These are phyloP conservation scores for Dentipellis sp. DNA, from an alignment of 768 basidiomycete genomes.

Conservation along the genomic window DNA sequence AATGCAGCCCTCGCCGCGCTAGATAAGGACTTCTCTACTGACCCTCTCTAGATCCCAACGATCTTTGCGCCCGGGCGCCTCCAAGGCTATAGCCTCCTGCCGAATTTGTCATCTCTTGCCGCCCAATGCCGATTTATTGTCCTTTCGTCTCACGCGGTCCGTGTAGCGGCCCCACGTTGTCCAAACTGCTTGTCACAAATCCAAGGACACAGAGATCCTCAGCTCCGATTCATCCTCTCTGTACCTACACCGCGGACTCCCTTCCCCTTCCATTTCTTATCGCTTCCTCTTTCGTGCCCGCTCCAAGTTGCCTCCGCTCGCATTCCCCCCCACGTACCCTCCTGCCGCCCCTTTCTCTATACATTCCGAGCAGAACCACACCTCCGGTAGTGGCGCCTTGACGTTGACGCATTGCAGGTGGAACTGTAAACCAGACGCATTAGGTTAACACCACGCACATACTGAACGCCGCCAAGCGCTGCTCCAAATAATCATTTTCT, in stretches of 20 bases:
- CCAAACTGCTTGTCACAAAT: not conserved
- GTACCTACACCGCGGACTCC: not conserved
- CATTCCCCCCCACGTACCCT: not conserved
- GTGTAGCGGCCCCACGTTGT: not conserved
- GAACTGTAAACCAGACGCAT: slow-evolving; percentile 31
- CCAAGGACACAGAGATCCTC: not conserved
- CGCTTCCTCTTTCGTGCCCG: slow-evolving; percentile 14
- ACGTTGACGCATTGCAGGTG: slow-evolving; percentile 53
- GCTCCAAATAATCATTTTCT: not conserved
- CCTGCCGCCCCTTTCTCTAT: slow-evolving; percentile 10
- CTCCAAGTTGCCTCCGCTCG: slow-evolving; percentile 5
- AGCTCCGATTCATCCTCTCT: not conserved
- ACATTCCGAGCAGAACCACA: slow-evolving; percentile 55
- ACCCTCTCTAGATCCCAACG: not conserved
- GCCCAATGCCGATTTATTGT: not conserved
- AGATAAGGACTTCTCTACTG: not conserved
- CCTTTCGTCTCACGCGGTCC: not conserved
- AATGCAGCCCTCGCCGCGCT: not conserved
- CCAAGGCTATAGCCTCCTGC: not conserved
- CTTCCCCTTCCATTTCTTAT: slow-evolving; percentile 2
- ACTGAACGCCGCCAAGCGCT: not conserved
- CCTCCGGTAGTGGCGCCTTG: slow-evolving; percentile 45
- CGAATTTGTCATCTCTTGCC: not conserved
- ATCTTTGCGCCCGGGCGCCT: not conserved
- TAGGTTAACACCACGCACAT: not conserved